Conservation (phyloP, 2,329 filamentous ascomycete genomes). For the Xylaria sp. region DNA sequence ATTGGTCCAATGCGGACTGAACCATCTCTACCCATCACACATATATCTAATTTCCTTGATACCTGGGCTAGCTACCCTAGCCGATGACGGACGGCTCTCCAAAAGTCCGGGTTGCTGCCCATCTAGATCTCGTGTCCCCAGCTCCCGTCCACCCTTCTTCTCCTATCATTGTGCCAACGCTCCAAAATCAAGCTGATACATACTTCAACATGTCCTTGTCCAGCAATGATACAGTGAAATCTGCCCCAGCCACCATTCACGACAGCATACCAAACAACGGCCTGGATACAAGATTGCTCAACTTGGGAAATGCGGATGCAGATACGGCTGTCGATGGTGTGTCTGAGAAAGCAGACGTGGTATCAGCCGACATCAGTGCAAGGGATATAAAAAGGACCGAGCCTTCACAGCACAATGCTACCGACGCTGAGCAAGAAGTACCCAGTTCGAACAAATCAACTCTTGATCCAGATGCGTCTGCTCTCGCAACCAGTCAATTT, state of each 20-base stretch:
- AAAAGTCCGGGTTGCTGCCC: slow-evolving; percentile 62
- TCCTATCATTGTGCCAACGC: slow-evolving; percentile 59
- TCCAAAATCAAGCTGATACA: slow-evolving; percentile 64
- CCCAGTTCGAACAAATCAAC: slow-evolving; percentile 50
- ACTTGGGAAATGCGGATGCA: slow-evolving; percentile 8
- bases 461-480: slow-evolving; percentile 38
- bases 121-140: slow-evolving; percentile 63
- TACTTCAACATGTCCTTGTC: slow-evolving; percentile 56
- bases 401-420: slow-evolving; percentile 55
- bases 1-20: background rate
- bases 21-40: slow-evolving; percentile 2
- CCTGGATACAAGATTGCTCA: slow-evolving; percentile 1
- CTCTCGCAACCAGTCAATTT: slow-evolving; percentile 35
- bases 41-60: background rate
- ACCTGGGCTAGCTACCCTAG: background rate
- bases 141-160: slow-evolving; percentile 59
- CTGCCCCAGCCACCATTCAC: slow-evolving; percentile 28
- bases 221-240: slow-evolving; percentile 42
- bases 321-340: slow-evolving; percentile 40
- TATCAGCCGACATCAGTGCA: slow-evolving; percentile 54
- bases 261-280: slow-evolving; percentile 8
- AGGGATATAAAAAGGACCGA: slow-evolving; percentile 64
- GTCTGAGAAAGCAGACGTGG: slow-evolving; percentile 34
- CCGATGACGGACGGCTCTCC: slow-evolving; percentile 61
- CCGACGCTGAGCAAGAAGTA: slow-evolving; percentile 53